Base-by-base conservation (phyloP, 1,284 basidiomycete genomes). In the Grifola frondosa region DNA sequence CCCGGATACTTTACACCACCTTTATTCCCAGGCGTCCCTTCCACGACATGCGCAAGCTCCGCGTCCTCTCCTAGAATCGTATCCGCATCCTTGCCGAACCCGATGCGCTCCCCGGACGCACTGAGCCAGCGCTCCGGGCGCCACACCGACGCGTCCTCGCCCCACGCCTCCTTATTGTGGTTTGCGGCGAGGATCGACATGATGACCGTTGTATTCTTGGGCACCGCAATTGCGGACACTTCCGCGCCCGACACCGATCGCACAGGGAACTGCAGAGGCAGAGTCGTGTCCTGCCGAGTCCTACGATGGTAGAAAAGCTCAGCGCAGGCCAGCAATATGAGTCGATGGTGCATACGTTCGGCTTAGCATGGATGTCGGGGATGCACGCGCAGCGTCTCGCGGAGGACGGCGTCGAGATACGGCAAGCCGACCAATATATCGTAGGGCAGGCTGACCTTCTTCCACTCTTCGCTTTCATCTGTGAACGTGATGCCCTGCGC, bases 321-420 rank as follows among this genome's bases (percentile, higher is more conserved):
- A 11, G n/a, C 12, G 32, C 10, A 35, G 31, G 24, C 23, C 35
- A 36, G 19, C 5, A 22, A 15, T 6, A 17, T 7, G 2, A 34
- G 29, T 5, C 15, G 28, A 38, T 10, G 10, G 22, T 20, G 17
- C 39, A 16, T 24, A 54, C 40, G 38, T 48, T 13, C 56, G 48
- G 24, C 50, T 50, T 31, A 53, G 37, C 39, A 52, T 48, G 31
- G 20, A 57, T 8, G 54, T 49, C 15, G 69, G 62, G 71, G 65
- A 42, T 68, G 61, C 21, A 73, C 44, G 6, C 74, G 66, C 8
- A 75, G 59, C 2, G 68, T 66, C 42, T 67, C 65, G 41, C 56
- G 53, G 15, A 52, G 44, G 46, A 87, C 71, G 0, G 79, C 76
- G 48, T 85, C 78, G 11, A 87, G 69, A 56, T 78, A 84, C 0